Percentiles rank a stretch among this genome's conserved stretches.
phyloP scores from a whole-genome alignment of 2,329 filamentous ascomycete genomes.

The Venturia effusa region DNA sequence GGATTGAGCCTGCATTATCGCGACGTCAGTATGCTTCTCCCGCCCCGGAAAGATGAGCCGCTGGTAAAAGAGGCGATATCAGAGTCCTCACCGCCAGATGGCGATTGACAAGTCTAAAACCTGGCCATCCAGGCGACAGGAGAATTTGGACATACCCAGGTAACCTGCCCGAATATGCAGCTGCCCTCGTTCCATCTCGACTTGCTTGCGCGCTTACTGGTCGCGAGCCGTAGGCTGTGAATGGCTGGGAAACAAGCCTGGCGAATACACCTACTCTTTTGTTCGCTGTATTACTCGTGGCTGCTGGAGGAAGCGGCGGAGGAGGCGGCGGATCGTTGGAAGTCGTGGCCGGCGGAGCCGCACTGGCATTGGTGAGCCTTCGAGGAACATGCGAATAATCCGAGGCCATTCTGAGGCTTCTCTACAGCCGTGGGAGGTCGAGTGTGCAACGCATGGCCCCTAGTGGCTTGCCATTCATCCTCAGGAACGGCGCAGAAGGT shows the following conservation, averaged over 20 bases:
- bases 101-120: constrained; percentile 4
- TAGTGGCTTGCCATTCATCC: background rate
- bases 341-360: constrained; percentile 13
- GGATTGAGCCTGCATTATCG: constrained; percentile 7
- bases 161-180: constrained; percentile 26
- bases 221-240: constrained; percentile 40
- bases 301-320: constrained; percentile 19
- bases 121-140: background rate
- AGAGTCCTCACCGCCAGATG: constrained; percentile 8
- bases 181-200: constrained; percentile 23
- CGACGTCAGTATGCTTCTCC: constrained; percentile 9
- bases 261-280: constrained; percentile 31
- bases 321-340: constrained; percentile 15
- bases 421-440: background rate
- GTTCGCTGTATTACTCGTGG: constrained; percentile 19
- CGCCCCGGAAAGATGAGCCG: background rate
- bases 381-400: background rate
- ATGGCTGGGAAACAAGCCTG: constrained; percentile 44
- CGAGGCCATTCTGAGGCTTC: background rate
- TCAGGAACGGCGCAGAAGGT: background rate
- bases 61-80: background rate
- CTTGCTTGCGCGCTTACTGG: constrained; percentile 40
- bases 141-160: constrained; percentile 22
- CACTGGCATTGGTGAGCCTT: constrained; percentile 12
- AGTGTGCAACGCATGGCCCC: background rate